Evolutionary conservation across 1,284 basidiomycete genomes (phyloP).

Genomic region (Sporisorium scitamineum): DNA sequence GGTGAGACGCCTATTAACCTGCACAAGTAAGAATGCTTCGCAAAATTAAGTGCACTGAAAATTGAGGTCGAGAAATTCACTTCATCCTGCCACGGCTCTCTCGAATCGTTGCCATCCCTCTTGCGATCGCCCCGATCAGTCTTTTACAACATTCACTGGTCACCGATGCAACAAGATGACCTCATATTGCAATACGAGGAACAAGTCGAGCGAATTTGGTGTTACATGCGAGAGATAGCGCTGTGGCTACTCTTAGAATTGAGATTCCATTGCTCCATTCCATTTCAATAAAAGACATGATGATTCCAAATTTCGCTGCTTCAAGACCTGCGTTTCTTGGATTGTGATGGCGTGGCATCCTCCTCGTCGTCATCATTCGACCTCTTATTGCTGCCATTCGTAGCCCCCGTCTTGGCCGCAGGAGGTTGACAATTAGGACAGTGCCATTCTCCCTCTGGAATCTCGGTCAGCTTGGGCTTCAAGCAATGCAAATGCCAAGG

Average conservation of each 20-base stretch:
- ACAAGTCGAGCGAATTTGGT: conserved; percentile 1
- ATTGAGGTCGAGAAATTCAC: conserved; percentile 8
- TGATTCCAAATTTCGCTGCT: not conserved
- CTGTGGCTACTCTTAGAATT: not conserved
- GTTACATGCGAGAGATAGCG: conserved; percentile 13
- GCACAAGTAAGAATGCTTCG: not conserved
- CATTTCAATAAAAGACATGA: not conserved
- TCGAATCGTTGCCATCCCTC: not conserved
- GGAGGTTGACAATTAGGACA: conserved; percentile 53
- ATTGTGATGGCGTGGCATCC: conserved; percentile 14
- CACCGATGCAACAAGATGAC: not conserved
- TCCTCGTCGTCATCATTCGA: conserved; percentile 22
- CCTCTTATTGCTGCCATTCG: conserved; percentile 20
- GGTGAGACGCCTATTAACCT: too few relatives aligned
- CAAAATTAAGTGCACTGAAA: not conserved
- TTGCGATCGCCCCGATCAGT: not conserved
- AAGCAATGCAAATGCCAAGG: conserved; percentile 89
- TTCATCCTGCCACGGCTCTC: too few relatives aligned
- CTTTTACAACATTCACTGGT: not conserved
- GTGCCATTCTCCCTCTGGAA: conserved; percentile 78
- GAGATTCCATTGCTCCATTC: conserved; percentile 22
- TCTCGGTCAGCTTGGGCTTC: conserved; percentile 78
- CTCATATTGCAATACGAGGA: not conserved
- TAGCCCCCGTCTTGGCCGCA: not conserved
- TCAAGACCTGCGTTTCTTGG: conserved; percentile 29